Conservation (phyloP, 768 basidiomycete genomes). For the Leucocoprinus sp. region DNA sequence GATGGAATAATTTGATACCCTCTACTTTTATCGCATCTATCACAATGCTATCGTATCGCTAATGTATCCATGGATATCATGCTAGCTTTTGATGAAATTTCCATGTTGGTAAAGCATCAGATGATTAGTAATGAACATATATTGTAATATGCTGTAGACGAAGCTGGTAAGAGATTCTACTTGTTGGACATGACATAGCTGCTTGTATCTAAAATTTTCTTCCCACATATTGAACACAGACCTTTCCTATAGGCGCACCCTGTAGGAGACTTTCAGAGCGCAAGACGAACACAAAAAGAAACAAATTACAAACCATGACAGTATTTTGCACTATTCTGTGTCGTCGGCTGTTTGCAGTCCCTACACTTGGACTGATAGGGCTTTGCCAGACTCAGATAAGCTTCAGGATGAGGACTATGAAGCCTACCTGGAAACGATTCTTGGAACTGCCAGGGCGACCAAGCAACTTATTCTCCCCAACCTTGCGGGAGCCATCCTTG, state of each 20-base stretch:
- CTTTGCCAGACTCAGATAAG: slow-evolving; percentile 29
- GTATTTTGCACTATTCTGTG: slow-evolving; percentile 84
- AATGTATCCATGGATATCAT: neutral
- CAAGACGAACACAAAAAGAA: slow-evolving; percentile 9
- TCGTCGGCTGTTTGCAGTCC: slow-evolving; percentile 77
- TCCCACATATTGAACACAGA: slow-evolving; percentile 81
- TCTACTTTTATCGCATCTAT: neutral
- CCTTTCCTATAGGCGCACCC: slow-evolving; percentile 88
- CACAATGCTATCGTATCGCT: neutral
- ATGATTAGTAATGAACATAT: neutral
- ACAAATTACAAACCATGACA: slow-evolving; percentile 60
- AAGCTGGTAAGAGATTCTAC: slow-evolving; percentile 25
- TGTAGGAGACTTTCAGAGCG: slow-evolving; percentile 21
- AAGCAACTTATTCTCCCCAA: slow-evolving; percentile 81
- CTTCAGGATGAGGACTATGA: slow-evolving; percentile 13
- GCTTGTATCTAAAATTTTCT: slow-evolving; percentile 75
- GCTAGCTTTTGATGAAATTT: neutral
- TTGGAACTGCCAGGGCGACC: slow-evolving; percentile 61
- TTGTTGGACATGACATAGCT: slow-evolving; percentile 84
- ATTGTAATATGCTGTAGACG: neutral
- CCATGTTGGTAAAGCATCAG: neutral
- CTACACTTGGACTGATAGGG: slow-evolving; percentile 85
- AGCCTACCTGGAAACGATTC: slow-evolving; percentile 67
- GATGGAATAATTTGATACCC: neutral
- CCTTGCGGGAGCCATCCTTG: slow-evolving; percentile 72